These are phyloP conservation scores for Boletus sp. DNA, from an alignment of 768 basidiomycete species.

Conservation along the genomic window DNA sequence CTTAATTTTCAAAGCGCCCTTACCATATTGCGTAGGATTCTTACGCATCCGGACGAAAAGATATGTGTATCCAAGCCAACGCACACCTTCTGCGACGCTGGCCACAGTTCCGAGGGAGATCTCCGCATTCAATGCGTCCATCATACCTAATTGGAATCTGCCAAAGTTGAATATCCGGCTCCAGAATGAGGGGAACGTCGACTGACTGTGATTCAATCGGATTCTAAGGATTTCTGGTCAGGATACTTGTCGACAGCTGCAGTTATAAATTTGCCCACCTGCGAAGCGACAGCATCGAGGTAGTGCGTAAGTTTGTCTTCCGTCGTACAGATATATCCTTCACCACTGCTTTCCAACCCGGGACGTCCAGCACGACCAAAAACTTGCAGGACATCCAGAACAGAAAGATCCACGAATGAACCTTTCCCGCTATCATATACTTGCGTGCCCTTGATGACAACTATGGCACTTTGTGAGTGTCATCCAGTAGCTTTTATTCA, in stretches of 20 bases:
- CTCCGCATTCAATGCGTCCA: constrained; percentile 93
- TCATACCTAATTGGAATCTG: constrained; percentile 80
- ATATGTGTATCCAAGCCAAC: constrained; percentile 97
- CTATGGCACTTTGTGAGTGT: constrained; percentile 37
- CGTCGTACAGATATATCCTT: constrained; percentile 95
- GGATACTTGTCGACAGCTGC: neutral
- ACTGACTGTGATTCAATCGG: constrained; percentile 94
- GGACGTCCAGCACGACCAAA: constrained; percentile 95
- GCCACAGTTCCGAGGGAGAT: constrained; percentile 93
- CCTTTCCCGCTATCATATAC: constrained; percentile 92
- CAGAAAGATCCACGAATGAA: constrained; percentile 86
- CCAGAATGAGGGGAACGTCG: neutral
- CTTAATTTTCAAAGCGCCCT: no score
- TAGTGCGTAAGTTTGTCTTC: constrained; percentile 92
- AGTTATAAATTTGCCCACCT: constrained; percentile 46
- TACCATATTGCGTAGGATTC: no score
- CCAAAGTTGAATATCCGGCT: constrained; percentile 1
- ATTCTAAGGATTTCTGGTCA: constrained; percentile 46
- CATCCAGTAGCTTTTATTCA: constrained; percentile 4
- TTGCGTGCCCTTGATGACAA: constrained; percentile 96
- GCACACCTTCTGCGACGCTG: constrained; percentile 79
- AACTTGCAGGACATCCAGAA: constrained; percentile 95
- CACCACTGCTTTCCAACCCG: constrained; percentile 86
- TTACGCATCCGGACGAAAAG: constrained; percentile 92
- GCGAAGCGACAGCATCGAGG: constrained; percentile 81